Conservation (phyloP, 306 rosid species). For the Vigna trinervia region DNA sequence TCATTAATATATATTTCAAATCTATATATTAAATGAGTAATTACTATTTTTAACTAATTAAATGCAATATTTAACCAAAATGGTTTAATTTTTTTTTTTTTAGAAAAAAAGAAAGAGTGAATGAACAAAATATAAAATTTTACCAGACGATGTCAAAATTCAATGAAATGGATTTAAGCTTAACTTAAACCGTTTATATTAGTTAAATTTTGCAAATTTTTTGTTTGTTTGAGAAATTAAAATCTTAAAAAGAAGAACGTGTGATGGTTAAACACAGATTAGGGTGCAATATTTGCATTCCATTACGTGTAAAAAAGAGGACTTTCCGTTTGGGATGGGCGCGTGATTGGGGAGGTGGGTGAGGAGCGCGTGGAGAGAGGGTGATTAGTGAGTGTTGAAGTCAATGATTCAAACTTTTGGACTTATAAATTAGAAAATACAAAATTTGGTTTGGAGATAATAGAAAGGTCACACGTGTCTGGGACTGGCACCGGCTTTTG, state of each 20-base stretch:
- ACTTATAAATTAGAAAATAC: conserved; percentile 25
- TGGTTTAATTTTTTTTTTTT: no score
- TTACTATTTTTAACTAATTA: no score
- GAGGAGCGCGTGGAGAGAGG: not conserved
- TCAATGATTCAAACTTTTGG: conserved; percentile 63
- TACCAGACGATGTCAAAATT: no score
- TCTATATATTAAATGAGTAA: no score
- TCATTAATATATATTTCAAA: no score
- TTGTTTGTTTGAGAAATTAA: not conserved
- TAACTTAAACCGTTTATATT: not conserved
- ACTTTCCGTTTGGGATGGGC: not conserved
- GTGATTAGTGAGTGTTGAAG: conserved; percentile 39
- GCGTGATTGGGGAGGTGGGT: not conserved
- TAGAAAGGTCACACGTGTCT: conserved; percentile 59
- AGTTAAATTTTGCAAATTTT: not conserved
- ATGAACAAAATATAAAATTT: no score
- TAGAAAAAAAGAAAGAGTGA: no score
- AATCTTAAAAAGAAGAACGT: not conserved
- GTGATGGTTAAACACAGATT: not conserved
- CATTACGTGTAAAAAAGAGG: not conserved
- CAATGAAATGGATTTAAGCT: not conserved
- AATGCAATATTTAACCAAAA: no score
- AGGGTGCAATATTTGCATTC: not conserved
- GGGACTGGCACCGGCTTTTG: conserved; percentile 77
- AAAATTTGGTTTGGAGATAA: conserved; percentile 44